Conservation (phyloP, 2,329 filamentous ascomycete species). For the Bipolaris oryzae region DNA sequence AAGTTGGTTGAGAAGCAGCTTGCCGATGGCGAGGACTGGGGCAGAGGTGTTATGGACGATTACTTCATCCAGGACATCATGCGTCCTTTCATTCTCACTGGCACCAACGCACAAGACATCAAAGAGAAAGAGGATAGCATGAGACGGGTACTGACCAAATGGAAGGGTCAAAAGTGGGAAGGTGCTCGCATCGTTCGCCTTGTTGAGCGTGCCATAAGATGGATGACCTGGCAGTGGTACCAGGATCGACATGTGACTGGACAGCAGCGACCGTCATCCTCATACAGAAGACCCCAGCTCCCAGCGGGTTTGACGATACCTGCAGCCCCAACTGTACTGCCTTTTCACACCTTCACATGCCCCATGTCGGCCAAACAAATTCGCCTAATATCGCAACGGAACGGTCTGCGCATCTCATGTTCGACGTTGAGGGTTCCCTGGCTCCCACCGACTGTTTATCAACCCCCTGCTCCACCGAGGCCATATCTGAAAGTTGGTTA, state of each 20-base stretch:
- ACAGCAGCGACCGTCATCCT: constrained; percentile 60
- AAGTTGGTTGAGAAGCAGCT: constrained; percentile 90
- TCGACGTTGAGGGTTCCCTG: constrained; percentile 86
- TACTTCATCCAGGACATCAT: constrained; percentile 50
- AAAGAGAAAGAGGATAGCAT: constrained; percentile 48
- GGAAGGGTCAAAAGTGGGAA: constrained; percentile 83
- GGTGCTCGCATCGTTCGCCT: constrained; percentile 83
- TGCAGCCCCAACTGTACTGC: constrained; percentile 88
- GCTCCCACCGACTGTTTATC: constrained; percentile 80
- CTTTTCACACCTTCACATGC: constrained; percentile 97
- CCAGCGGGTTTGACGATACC: constrained; percentile 77
- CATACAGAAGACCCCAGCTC: constrained; percentile 75
- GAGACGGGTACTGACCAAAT: constrained; percentile 47
- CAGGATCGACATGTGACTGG: constrained; percentile 73
- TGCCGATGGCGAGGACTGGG: constrained; percentile 84
- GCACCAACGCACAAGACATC: constrained; percentile 38
- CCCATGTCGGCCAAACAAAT: constrained; percentile 91
- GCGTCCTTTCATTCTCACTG: constrained; percentile 53
- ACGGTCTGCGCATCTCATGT: constrained; percentile 89
- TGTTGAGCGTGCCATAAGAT: constrained; percentile 80
- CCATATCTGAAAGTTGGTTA: constrained; percentile 93
- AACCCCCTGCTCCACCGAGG: constrained; percentile 80
- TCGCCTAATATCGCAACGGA: constrained; percentile 91
- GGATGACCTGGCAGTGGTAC: constrained; percentile 85
- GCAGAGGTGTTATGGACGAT: constrained; percentile 67